phyloP scores from a whole-genome alignment of 257 asterid species.

The Fraxinus anomala region DNA sequence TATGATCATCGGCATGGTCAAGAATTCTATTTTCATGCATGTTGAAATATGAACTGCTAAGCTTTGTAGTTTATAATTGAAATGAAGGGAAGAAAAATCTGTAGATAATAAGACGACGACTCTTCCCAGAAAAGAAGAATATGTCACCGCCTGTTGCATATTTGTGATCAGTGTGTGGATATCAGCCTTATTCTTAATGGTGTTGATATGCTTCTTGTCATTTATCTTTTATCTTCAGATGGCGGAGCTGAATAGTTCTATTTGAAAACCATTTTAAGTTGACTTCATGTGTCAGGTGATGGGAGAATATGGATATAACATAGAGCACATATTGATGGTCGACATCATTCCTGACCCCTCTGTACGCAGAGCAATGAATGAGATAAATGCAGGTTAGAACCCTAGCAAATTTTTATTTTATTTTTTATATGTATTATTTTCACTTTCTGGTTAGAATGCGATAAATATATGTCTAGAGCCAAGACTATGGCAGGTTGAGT shows the following conservation, averaged over 20 bases:
- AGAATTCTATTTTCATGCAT: not conserved
- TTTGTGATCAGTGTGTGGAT: not conserved
- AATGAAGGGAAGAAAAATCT: not conserved
- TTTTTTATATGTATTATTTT: not conserved
- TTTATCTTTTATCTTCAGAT: constrained; percentile 1
- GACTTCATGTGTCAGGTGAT: constrained; percentile 67
- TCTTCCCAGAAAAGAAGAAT: not conserved
- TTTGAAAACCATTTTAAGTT: constrained; percentile 18
- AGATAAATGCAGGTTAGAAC: constrained; percentile 89
- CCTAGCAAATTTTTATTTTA: not conserved
- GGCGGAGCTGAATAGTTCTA: constrained; percentile 24
- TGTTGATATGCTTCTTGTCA: not conserved
- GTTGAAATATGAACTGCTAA: not conserved
- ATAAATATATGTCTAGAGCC: not conserved
- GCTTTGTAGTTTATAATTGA: not conserved
- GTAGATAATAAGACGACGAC: too few relatives aligned
- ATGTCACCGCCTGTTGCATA: not conserved
- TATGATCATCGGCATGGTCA: not conserved
- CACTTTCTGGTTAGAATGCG: constrained; percentile 2
- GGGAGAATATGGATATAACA: constrained; percentile 95
- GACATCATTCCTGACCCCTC: constrained; percentile 93
- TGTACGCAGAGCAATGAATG: constrained; percentile 94
- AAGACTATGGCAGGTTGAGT: not conserved
- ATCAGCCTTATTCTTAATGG: not conserved
- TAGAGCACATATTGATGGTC: constrained; percentile 95